Percentiles rank a stretch among this genome's conserved stretches.
These are phyloP conservation scores for Angophora floribunda DNA, from an alignment of 345 rosid species.

Conservation along the genomic window DNA sequence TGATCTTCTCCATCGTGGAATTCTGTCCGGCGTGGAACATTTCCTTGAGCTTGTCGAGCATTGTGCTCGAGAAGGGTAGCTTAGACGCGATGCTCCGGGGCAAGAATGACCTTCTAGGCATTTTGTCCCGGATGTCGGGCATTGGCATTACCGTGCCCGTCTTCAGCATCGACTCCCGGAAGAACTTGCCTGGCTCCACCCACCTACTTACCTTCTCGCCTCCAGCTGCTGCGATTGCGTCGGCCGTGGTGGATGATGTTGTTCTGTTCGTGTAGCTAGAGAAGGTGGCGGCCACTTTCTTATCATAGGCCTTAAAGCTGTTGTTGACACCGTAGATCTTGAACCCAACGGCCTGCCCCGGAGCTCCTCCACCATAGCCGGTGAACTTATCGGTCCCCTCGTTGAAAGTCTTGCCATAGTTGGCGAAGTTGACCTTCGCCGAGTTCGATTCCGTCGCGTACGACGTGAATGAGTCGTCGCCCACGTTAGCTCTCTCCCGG, in stretches of 20 bases:
- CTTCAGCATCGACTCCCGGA: constrained; percentile 58
- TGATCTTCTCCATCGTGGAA: constrained; percentile 48
- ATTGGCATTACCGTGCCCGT: constrained; percentile 59
- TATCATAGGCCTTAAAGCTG: constrained; percentile 45
- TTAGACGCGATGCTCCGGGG: constrained; percentile 59
- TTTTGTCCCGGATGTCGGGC: constrained; percentile 84
- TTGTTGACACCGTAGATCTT: constrained; percentile 37
- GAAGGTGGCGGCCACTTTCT: constrained; percentile 31
- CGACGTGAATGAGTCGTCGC: constrained; percentile 53
- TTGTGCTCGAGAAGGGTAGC: constrained; percentile 47
- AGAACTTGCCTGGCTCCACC: constrained; percentile 85
- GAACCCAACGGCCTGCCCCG: constrained; percentile 27
- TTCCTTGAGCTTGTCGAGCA: constrained; percentile 10
- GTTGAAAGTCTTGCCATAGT: constrained; percentile 49
- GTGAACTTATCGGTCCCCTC: constrained; percentile 48
- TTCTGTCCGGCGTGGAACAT: constrained; percentile 52
- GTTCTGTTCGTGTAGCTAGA: constrained; percentile 23
- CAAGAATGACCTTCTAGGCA: constrained; percentile 87
- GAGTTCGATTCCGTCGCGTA: constrained; percentile 48
- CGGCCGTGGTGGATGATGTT: background rate
- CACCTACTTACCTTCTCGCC: constrained; percentile 48
- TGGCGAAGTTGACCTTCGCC: constrained; percentile 28
- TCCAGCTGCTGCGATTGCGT: background rate
- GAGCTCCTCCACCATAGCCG: constrained; percentile 40
- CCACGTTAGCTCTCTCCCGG: constrained; percentile 48